A percentile compares a stretch with the other conserved stretches of the same genome.
These are phyloP conservation scores for Nyctanthes arbortristis DNA, from an alignment of 257 asterid species.

Conservation along the genomic window DNA sequence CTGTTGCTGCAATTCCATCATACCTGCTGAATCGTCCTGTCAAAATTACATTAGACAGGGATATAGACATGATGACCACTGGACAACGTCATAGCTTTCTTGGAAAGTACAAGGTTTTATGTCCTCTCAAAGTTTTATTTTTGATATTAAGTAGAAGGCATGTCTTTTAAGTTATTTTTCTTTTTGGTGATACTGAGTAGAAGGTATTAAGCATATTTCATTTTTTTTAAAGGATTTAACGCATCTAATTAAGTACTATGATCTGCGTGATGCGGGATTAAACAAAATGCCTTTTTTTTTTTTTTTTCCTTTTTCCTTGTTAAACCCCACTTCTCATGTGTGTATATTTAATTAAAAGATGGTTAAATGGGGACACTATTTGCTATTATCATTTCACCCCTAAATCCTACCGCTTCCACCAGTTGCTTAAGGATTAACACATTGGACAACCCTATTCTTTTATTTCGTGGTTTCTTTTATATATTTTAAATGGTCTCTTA, in stretches of 20 bases:
- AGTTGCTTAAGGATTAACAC: neutral
- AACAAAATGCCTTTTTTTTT: neutral
- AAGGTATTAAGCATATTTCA: conserved; percentile 35
- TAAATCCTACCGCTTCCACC: neutral
- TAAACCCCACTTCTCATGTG: neutral
- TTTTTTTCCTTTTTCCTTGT: too few relatives aligned
- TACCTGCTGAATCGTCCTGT: conserved; percentile 85
- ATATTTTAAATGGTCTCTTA: conserved; percentile 11
- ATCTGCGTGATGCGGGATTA: neutral
- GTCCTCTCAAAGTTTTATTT: too few relatives aligned
- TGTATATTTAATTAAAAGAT: neutral
- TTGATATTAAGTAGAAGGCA: too few relatives aligned
- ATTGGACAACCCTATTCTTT: neutral
- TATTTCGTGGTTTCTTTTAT: neutral
- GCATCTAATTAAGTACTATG: neutral
- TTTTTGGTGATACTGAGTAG: conserved; percentile 13
- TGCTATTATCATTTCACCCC: neutral
- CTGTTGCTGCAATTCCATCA: conserved; percentile 84
- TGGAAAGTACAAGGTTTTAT: conserved; percentile 91
- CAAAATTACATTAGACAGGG: conserved; percentile 82
- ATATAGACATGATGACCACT: conserved; percentile 84
- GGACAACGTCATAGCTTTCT: conserved; percentile 97
- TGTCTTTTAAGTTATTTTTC: too few relatives aligned
- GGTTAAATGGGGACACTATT: neutral
- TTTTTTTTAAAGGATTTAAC: conserved; percentile 12